Conservation (phyloP, 805 yeast species). For the Candida parachauliodes region DNA sequence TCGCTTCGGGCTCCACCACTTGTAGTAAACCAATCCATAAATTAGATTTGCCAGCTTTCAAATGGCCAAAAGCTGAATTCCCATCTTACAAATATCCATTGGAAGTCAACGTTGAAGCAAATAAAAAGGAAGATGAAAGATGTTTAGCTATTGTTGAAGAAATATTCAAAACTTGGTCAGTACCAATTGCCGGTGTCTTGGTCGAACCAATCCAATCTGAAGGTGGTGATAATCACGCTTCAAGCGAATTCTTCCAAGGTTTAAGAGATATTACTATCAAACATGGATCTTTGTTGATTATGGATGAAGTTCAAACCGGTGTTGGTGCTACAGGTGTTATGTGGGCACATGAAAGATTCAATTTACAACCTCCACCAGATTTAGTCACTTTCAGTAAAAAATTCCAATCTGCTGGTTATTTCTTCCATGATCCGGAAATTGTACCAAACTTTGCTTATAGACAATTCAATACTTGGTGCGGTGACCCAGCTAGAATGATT, state of each 20-base stretch:
- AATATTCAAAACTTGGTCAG: constrained; percentile 60
- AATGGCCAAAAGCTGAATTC: constrained; percentile 96
- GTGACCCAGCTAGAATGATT: constrained; percentile 79
- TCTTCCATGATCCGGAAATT: constrained; percentile 69
- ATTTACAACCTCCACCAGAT: constrained; percentile 72
- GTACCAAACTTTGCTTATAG: constrained; percentile 78
- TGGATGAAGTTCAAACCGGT: constrained; percentile 90
- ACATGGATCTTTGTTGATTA: constrained; percentile 66
- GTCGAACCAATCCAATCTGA: constrained; percentile 91
- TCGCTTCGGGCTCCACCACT: constrained; percentile 88
- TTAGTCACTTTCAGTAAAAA: constrained; percentile 84
- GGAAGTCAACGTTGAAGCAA: constrained; percentile 58
- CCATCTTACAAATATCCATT: constrained; percentile 85
- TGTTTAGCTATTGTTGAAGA: constrained; percentile 76
- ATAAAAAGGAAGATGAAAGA: constrained; percentile 74
- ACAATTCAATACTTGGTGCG: constrained; percentile 93
- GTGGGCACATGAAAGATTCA: constrained; percentile 89
- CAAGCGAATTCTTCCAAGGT: constrained; percentile 75
- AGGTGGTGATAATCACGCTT: constrained; percentile 90
- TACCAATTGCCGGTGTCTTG: constrained; percentile 83
- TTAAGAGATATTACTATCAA: constrained; percentile 71
- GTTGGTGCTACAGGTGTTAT: constrained; percentile 81
- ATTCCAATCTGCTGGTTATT: constrained; percentile 87
- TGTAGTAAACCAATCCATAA: constrained; percentile 95
- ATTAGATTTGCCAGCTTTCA: constrained; percentile 86